Conservation (phyloP, 768 basidiomycete genomes). For the Boletus sp. region DNA sequence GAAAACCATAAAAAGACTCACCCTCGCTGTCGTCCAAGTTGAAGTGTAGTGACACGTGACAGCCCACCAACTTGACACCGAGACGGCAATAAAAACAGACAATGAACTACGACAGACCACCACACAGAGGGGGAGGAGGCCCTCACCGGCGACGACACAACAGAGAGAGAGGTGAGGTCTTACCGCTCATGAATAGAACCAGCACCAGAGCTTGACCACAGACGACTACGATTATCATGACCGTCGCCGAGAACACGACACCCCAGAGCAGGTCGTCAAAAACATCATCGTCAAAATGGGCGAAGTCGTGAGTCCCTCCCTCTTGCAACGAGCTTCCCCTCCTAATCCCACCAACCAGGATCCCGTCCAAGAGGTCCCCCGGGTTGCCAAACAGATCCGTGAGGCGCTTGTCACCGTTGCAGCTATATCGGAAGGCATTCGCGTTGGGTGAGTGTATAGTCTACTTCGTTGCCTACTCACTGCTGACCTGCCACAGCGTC, state of each 20-base stretch:
- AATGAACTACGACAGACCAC: slow-evolving; percentile 60
- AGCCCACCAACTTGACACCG: neutral
- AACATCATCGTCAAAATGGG: slow-evolving; percentile 68
- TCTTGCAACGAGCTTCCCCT: too few relatives aligned
- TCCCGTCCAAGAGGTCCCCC: slow-evolving; percentile 63
- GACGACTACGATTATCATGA: slow-evolving; percentile 65
- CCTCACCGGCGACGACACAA: slow-evolving; percentile 46
- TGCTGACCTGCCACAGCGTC: slow-evolving; percentile 46
- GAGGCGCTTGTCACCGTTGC: slow-evolving; percentile 60
- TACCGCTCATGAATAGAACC: neutral
- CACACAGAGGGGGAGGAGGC: slow-evolving; percentile 42
- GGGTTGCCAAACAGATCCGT: slow-evolving; percentile 63
- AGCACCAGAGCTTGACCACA: slow-evolving; percentile 21
- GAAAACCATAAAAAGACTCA: slow-evolving; percentile 8
- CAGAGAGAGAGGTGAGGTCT: slow-evolving; percentile 49
- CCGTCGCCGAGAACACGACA: slow-evolving; percentile 65
- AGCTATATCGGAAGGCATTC: slow-evolving; percentile 69
- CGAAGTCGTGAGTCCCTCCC: slow-evolving; percentile 66
- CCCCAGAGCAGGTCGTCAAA: slow-evolving; percentile 72
- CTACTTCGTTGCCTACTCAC: neutral
- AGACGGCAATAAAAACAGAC: slow-evolving; percentile 10
- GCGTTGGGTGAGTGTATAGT: slow-evolving; percentile 52
- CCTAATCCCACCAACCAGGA: slow-evolving; percentile 45
- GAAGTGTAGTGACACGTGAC: slow-evolving; percentile 24
- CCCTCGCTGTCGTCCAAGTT: slow-evolving; percentile 6